Conservation (phyloP, 2,329 filamentous ascomycete genomes). For the Fusarium redolens region DNA sequence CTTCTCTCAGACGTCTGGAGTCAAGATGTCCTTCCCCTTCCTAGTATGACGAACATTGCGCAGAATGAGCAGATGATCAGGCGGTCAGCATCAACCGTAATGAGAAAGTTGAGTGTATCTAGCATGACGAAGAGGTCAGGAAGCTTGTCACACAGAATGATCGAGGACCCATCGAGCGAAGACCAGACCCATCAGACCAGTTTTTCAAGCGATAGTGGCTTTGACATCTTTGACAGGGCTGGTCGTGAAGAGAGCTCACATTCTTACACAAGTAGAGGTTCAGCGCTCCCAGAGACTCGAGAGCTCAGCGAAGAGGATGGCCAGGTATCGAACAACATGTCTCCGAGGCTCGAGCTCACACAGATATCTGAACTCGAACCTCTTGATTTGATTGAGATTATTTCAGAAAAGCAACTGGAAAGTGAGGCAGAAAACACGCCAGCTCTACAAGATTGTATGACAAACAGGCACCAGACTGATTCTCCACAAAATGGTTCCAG, state of each 20-base stretch:
- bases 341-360: constrained; percentile 10
- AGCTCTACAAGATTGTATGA: constrained; percentile 5
- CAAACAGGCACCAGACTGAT: constrained; percentile 17
- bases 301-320: constrained; percentile 8
- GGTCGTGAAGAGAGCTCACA: constrained; percentile 16
- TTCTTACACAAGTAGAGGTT: constrained; percentile 17
- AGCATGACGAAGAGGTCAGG: constrained; percentile 80
- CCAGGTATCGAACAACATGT: not conserved
- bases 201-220: constrained; percentile 25
- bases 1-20: constrained; percentile 86
- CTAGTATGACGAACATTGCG: constrained; percentile 77
- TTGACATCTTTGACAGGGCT: constrained; percentile 8
- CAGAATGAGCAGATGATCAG: constrained; percentile 78
- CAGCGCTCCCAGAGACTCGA: constrained; percentile 17
- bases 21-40: constrained; percentile 81
- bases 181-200: constrained; percentile 17
- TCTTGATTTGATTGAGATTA: constrained; percentile 9
- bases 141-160: constrained; percentile 55
- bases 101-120: constrained; percentile 86
- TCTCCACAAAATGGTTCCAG: constrained; percentile 9
- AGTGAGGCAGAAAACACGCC: not conserved
- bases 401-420: not conserved
- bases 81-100: constrained; percentile 84
- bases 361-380: constrained; percentile 10
- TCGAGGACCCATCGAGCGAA: constrained; percentile 4